Evolutionary conservation across 352 stramenopile species (phyloP).

Genomic region (Phytophthora fragariae): DNA sequence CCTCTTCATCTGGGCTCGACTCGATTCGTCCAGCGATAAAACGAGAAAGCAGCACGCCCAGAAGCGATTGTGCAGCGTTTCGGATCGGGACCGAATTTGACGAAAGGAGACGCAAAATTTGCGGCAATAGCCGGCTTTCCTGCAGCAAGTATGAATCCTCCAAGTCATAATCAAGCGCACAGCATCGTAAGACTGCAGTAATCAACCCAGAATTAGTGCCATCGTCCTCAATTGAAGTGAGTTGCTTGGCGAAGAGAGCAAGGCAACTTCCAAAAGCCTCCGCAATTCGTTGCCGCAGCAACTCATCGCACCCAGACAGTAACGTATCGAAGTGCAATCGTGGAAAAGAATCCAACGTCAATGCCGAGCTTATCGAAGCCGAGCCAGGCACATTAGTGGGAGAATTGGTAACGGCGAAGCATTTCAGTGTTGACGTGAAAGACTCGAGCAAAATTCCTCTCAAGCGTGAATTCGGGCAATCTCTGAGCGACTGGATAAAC

Average conservation of each 20-base stretch:
- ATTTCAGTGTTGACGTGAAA: conserved; percentile 52
- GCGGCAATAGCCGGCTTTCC: conserved; percentile 63
- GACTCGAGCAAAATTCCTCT: conserved; percentile 60
- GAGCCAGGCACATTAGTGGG: conserved; percentile 28
- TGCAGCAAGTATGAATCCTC: conserved; percentile 79
- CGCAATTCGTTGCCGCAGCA: conserved; percentile 51
- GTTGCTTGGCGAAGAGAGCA: conserved; percentile 38
- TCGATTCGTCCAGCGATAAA: conserved; percentile 56
- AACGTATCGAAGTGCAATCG: conserved; percentile 67
- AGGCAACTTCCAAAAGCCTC: conserved; percentile 61
- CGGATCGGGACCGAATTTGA: conserved; percentile 51
- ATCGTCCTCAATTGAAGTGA: conserved; percentile 36
- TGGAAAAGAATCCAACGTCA: conserved; percentile 27
- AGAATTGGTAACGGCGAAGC: conserved; percentile 43
- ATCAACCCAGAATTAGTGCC: conserved; percentile 39
- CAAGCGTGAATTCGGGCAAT: conserved; percentile 36
- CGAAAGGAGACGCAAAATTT: conserved; percentile 64
- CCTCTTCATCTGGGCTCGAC: conserved; percentile 22
- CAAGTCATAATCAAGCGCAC: conserved; percentile 77
- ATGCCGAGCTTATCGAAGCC: conserved; percentile 6
- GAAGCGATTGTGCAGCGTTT: conserved; percentile 60
- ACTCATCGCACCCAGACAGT: conserved; percentile 63
- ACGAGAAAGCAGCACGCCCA: conserved; percentile 67
- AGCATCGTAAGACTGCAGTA: conserved; percentile 58
- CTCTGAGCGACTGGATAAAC: conserved; percentile 44